Evolutionary conservation across 768 basidiomycete genomes (phyloP), one percentile per base, ranked within the genome.

Genomic region (Sarcodon sp.): DNA sequence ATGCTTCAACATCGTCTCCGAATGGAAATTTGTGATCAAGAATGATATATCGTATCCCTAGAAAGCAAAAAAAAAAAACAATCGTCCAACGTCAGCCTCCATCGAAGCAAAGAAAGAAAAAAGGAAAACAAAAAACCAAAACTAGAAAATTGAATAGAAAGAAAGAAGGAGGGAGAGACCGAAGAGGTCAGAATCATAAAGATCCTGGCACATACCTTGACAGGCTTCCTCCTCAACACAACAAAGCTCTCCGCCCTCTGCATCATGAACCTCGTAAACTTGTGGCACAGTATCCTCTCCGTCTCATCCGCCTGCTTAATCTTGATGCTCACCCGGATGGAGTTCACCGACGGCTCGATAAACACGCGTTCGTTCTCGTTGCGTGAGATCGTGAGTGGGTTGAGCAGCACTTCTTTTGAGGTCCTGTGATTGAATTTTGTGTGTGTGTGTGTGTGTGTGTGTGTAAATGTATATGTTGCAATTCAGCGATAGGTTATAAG

Each of bases 271-370:
- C 96, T 76, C 16, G 92, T 96, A 65, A 99, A 98, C 65, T 98
- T 92, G 70, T 97, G 89, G 62, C 93, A 96, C 35, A 99, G 71
- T 57, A 98, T 96, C 45, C 86, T 79, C 61, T 99, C 96, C 52
- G 97, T 94, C 69, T 99, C 96, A 65, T 99, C 96, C 33, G 96
- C 92, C 63, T 99, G 96, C 65, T 99, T 99, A 63, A 99, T 97
- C 71, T 84, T 91, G 69, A 99, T 98, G 66, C 87, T 91, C 50
- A 99, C 73, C 37, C 96, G 83, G 62, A 98, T 88, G 1, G 92
- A 94, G 69, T 99, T 99, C 68, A 98, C 80, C 2, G 90, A 92
- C 2, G 96, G 86, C 65, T 99, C 96, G 67, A 99, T 90, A 56
- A 99, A 70, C 57, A 98, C 96, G 51, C 87, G 83, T 63, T 99